Evolutionary conservation across 1,139 yeast genomes (phyloP).

Genomic region (Blastobotrys arbuscula): DNA sequence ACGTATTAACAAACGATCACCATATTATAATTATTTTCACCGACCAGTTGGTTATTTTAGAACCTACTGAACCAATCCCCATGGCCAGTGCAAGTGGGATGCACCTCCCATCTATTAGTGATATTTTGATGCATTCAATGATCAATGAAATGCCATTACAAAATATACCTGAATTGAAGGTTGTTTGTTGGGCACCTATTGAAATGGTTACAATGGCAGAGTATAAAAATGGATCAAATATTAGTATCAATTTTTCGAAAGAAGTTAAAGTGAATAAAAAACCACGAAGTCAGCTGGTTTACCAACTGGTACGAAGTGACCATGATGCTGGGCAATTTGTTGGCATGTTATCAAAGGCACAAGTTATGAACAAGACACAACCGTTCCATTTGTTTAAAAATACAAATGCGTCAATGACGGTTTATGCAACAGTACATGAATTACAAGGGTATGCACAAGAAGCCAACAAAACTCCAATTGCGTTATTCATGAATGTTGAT

Average conservation of each 20-base stretch:
- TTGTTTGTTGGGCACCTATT: slow-evolving; percentile 64
- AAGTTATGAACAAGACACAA: slow-evolving; percentile 67
- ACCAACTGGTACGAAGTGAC: slow-evolving; percentile 34
- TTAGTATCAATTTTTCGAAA: slow-evolving; percentile 15
- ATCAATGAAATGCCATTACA: slow-evolving; percentile 79
- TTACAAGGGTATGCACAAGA: slow-evolving; percentile 53
- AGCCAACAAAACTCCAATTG: slow-evolving; percentile 45
- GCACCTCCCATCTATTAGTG: slow-evolving; percentile 62
- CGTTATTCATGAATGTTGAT: slow-evolving; percentile 55
- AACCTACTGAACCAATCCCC: slow-evolving; percentile 32
- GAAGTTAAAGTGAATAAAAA: slow-evolving; percentile 10
- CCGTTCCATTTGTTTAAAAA: slow-evolving; percentile 78
- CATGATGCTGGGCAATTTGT: slow-evolving; percentile 45
- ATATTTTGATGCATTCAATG: slow-evolving; percentile 81
- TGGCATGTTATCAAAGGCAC: slow-evolving; percentile 68
- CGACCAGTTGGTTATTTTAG: slow-evolving; percentile 65
- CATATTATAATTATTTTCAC: slow-evolving; percentile 68
- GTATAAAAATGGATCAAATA: slow-evolving; percentile 20
- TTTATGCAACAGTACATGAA: slow-evolving; percentile 82
- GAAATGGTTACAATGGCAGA: slow-evolving; percentile 39
- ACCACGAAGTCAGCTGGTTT: slow-evolving; percentile 23
- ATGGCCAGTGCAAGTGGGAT: slow-evolving; percentile 33
- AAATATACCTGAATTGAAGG: slow-evolving; percentile 62
- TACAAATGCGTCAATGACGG: slow-evolving; percentile 38
- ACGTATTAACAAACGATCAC: slow-evolving; percentile 33